phyloP scores from a whole-genome alignment of 768 basidiomycete species.

The Dioszegia hungarica region DNA sequence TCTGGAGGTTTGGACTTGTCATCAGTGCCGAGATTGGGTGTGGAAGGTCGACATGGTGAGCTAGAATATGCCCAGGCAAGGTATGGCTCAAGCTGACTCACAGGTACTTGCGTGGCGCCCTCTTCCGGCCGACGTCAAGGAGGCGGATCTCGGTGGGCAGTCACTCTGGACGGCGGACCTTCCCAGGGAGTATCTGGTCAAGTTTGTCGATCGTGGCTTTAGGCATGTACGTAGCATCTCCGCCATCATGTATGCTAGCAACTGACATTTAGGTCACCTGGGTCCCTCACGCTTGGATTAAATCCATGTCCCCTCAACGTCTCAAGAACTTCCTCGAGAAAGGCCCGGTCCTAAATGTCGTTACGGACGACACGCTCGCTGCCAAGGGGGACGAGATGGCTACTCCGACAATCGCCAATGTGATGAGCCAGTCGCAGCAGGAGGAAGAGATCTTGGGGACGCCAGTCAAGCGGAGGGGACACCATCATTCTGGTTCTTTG shows the following conservation, averaged over 20 bases:
- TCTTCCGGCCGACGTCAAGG: conserved; percentile 62
- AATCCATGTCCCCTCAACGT: conserved; percentile 61
- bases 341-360: conserved; percentile 66
- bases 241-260: too few relatives aligned
- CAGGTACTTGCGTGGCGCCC: conserved; percentile 87
- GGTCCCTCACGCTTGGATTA: conserved; percentile 90
- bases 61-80: neutral
- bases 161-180: conserved; percentile 60
- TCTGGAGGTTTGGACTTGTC: conserved; percentile 54
- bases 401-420: conserved; percentile 35
- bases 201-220: conserved; percentile 78
- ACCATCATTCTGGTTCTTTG: conserved; percentile 3
- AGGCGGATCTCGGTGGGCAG: conserved; percentile 53
- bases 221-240: conserved; percentile 50
- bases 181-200: conserved; percentile 89
- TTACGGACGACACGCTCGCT: conserved; percentile 50
- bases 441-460: conserved; percentile 50
- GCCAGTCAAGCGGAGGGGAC: conserved; percentile 50
- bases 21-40: conserved; percentile 68
- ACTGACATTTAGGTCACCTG: conserved; percentile 56
- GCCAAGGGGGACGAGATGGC: conserved; percentile 38
- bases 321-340: conserved; percentile 69
- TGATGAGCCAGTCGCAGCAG: conserved; percentile 7
- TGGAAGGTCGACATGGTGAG: conserved; percentile 61
- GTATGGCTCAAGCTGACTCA: neutral